These are phyloP conservation scores for Blastocladiella emersonii DNA, from an alignment of 371 early-diverging fungal genomes.

Conservation along the genomic window DNA sequence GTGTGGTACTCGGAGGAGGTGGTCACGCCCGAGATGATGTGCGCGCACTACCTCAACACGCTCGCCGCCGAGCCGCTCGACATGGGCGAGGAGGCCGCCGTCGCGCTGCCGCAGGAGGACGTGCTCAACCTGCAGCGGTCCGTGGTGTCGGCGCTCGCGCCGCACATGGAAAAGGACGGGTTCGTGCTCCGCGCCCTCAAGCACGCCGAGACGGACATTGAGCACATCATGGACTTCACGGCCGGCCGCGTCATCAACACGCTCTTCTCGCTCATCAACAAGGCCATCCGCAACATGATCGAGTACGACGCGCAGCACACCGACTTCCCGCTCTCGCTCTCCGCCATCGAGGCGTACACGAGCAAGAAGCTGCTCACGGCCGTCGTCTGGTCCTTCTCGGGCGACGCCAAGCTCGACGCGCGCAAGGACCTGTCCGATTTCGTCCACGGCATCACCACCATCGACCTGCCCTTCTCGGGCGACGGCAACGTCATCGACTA, in stretches of 20 bases:
- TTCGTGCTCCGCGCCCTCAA: not conserved
- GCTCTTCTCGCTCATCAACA: conserved; percentile 81
- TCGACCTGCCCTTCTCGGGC: conserved; percentile 60
- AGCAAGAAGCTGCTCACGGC: conserved; percentile 65
- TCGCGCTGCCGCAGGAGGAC: conserved; percentile 18
- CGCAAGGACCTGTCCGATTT: conserved; percentile 69
- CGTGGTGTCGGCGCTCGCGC: conserved; percentile 54
- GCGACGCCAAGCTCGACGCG: conserved; percentile 67
- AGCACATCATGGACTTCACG: conserved; percentile 97
- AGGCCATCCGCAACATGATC: conserved; percentile 64
- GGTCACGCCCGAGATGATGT: conserved; percentile 67
- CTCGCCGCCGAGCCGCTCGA: conserved; percentile 62
- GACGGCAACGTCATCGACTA: conserved; percentile 67
- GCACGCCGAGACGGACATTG: conserved; percentile 44
- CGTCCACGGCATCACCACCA: conserved; percentile 57
- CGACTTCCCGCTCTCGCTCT: conserved; percentile 78
- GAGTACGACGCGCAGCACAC: conserved; percentile 80
- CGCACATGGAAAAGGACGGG: conserved; percentile 56
- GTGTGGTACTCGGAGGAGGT: conserved; percentile 95
- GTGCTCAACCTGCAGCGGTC: conserved; percentile 49
- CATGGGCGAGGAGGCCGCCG: conserved; percentile 57
- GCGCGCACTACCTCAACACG: conserved; percentile 65
- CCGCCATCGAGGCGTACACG: conserved; percentile 62
- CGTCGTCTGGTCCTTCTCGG: conserved; percentile 90
- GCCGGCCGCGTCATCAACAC: conserved; percentile 68